phyloP scores from a whole-genome alignment of 305 asterid species.

The Solanum hybrid region DNA sequence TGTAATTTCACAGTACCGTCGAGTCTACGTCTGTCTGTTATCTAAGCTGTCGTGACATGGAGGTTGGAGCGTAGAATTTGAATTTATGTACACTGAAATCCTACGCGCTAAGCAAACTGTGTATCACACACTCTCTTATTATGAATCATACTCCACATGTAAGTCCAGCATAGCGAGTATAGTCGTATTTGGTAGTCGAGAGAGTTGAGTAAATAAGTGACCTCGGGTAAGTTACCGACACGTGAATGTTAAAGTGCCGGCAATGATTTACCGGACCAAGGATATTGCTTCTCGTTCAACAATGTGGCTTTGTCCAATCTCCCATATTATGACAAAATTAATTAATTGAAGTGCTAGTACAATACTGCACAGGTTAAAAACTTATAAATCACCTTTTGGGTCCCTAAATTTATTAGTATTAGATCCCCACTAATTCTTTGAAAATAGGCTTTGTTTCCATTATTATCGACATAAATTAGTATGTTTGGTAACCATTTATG shows the following conservation, averaged over 20 bases:
- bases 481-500: neutral
- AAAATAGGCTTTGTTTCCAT: neutral
- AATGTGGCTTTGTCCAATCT: neutral
- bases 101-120: neutral
- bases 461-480: neutral
- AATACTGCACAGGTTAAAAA: neutral
- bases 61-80: conserved; percentile 31
- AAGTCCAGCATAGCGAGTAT: neutral
- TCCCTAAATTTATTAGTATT: neutral
- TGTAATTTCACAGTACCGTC: conserved; percentile 22
- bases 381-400: neutral
- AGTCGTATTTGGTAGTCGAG: neutral
- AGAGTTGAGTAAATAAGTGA: neutral
- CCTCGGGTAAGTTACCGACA: neutral
- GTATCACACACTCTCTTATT: neutral
- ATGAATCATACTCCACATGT: neutral
- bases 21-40: conserved; percentile 57
- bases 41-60: conserved; percentile 26
- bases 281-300: neutral
- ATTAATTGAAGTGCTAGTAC: neutral
- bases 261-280: conserved; percentile 6
- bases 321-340: neutral
- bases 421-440: neutral
- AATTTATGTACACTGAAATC: neutral
- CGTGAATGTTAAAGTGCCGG: conserved; percentile 3